Evolutionary conservation across 75 land plant genomes (phyloP).

Genomic region (Cupressus sempervirens): DNA sequence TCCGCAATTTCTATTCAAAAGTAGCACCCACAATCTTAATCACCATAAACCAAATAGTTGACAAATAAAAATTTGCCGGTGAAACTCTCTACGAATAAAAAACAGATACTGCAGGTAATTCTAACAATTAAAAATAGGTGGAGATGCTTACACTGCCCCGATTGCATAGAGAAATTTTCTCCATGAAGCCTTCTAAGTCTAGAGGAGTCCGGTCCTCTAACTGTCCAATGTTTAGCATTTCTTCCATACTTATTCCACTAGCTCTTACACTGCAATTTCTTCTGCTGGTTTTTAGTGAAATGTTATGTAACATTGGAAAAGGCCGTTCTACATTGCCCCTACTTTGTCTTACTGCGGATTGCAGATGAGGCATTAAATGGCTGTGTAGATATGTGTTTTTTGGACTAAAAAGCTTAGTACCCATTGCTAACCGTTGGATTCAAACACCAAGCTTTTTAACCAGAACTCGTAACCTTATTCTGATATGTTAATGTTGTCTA

Average conservation of each 20-base stretch:
- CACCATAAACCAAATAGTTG: background rate
- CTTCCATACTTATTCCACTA: slow-evolving; percentile 21
- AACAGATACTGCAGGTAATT: background rate
- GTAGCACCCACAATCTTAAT: background rate
- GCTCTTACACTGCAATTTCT: background rate
- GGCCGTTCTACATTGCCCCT: background rate
- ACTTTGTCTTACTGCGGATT: background rate
- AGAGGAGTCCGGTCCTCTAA: slow-evolving; percentile 13
- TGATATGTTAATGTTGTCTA: too few species aligned
- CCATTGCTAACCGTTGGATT: background rate
- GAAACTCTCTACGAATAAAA: background rate
- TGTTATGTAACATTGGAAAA: background rate
- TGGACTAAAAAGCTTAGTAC: background rate
- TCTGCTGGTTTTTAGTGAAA: background rate
- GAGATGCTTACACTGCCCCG: slow-evolving; percentile 38
- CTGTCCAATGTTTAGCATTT: slow-evolving; percentile 29
- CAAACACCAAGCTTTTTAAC: background rate
- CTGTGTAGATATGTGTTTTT: background rate
- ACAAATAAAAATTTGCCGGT: background rate
- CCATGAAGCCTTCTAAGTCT: slow-evolving; percentile 35
- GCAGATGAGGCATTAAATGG: background rate
- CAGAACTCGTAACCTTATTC: background rate
- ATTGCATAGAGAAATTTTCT: slow-evolving; percentile 45
- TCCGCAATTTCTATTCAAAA: background rate
- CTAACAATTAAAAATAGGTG: background rate